Percentiles rank a stretch among this genome's conserved stretches.
Conservation (phyloP, 2,329 filamentous ascomycete genomes). For the Neurospora sp. region DNA sequence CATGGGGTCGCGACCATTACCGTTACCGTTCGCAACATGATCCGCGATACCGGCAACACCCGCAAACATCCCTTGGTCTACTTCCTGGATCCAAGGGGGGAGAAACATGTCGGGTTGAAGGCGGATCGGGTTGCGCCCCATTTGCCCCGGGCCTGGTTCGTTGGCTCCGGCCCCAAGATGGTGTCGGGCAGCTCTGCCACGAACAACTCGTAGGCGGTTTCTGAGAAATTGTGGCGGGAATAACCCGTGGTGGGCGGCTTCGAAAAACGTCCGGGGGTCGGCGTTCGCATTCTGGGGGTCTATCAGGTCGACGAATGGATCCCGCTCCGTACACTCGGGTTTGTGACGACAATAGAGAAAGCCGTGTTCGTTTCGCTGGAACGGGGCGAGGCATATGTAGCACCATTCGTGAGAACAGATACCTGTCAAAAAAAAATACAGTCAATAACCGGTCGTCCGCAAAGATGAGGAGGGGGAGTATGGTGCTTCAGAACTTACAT, state of each 20-base stretch:
- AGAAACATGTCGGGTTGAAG: not conserved
- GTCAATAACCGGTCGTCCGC: not conserved
- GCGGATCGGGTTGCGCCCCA: not conserved
- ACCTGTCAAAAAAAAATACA: slow-evolving; percentile 10
- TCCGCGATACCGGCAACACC: not conserved
- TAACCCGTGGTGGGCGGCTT: not conserved
- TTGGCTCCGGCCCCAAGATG: not conserved
- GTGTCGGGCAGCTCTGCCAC: not conserved
- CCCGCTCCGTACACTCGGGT: slow-evolving; percentile 19
- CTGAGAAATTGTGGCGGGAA: not conserved
- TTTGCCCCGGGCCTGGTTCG: not conserved
- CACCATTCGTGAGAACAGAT: slow-evolving; percentile 31
- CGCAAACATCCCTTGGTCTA: not conserved
- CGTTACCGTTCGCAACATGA: not conserved
- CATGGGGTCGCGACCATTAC: not conserved
- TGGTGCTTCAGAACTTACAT: slow-evolving; percentile 20
- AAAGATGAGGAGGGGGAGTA: not conserved
- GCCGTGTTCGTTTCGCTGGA: slow-evolving; percentile 17
- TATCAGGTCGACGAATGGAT: slow-evolving; percentile 16
- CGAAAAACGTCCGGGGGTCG: not conserved
- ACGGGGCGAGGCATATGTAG: slow-evolving; percentile 26
- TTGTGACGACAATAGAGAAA: slow-evolving; percentile 25
- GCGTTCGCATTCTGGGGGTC: slow-evolving; percentile 3
- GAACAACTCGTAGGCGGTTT: not conserved
- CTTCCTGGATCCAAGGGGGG: not conserved